A percentile compares a stretch with the other conserved stretches of the same genome.
These are phyloP conservation scores for Mycena floridula DNA, from an alignment of 768 basidiomycete species.

Conservation along the genomic window DNA sequence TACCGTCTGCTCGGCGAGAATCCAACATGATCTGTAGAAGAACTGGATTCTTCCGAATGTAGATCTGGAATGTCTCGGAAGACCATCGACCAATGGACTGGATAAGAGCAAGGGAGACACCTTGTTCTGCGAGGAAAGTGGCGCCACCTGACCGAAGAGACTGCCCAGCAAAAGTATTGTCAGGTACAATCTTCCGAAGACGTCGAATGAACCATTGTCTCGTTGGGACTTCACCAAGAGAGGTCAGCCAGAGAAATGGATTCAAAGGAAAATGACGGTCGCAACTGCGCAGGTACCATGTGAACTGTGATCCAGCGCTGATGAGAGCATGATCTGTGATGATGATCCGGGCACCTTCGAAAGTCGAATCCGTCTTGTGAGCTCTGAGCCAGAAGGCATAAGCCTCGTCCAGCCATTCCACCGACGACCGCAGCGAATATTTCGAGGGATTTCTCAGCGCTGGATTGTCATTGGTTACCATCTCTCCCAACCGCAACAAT, in stretches of 20 bases:
- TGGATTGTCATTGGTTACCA: neutral
- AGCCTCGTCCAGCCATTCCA: no score
- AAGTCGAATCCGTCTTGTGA: conserved; percentile 3
- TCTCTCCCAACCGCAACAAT: neutral
- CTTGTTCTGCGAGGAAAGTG: conserved; percentile 11
- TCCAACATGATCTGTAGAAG: conserved; percentile 8
- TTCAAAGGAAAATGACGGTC: neutral
- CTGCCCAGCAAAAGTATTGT: conserved; percentile 6
- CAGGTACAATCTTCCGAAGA: neutral
- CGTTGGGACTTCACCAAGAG: neutral
- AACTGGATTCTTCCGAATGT: conserved; percentile 24
- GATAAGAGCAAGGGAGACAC: conserved; percentile 17
- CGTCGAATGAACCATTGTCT: neutral
- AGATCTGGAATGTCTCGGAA: conserved; percentile 19
- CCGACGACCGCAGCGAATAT: neutral
- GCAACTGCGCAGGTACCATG: neutral
- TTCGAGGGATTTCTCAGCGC: neutral
- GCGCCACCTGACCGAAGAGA: conserved; percentile 16
- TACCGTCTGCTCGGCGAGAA: neutral
- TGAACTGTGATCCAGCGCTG: neutral
- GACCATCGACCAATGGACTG: conserved; percentile 24
- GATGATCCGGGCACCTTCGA: conserved; percentile 11
- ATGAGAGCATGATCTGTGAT: conserved; percentile 11
- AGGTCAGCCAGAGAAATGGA: neutral
- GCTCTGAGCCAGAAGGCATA: neutral